Evolutionary conservation across 768 basidiomycete species (phyloP).

Genomic region (Boletales sp.): DNA sequence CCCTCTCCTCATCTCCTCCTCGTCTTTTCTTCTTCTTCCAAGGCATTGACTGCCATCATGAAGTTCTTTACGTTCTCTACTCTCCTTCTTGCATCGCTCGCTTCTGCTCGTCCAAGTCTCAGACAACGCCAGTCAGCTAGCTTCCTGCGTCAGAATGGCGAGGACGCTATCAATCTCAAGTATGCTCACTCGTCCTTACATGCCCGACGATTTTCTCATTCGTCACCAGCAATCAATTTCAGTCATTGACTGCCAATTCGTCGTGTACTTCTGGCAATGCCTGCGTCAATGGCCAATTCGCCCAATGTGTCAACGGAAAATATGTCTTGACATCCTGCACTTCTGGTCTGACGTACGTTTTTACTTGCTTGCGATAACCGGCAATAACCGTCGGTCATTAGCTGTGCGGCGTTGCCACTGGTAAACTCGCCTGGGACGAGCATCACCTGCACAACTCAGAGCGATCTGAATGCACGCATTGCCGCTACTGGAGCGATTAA

Average conservation of each 20-base stretch:
- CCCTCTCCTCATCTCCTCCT: not conserved
- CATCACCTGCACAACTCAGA: constrained; percentile 49
- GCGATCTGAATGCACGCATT: constrained; percentile 46
- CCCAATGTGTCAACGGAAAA: constrained; percentile 51
- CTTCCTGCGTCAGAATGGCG: constrained; percentile 37
- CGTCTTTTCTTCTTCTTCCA: not conserved
- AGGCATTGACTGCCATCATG: constrained; percentile 27
- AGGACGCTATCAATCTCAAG: constrained; percentile 42
- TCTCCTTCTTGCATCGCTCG: constrained; percentile 23
- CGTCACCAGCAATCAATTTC: constrained; percentile 20
- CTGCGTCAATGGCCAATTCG: constrained; percentile 48
- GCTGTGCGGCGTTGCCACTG: constrained; percentile 44
- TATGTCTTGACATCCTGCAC: constrained; percentile 27
- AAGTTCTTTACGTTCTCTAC: constrained; percentile 38
- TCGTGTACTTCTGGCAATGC: constrained; percentile 39
- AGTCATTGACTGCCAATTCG: constrained; percentile 15
- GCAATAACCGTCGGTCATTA: not conserved
- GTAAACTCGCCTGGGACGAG: constrained; percentile 47
- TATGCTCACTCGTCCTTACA: constrained; percentile 13
- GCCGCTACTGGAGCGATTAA: constrained; percentile 31
- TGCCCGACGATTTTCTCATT: not conserved
- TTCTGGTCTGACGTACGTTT: constrained; percentile 17
- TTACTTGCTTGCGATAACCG: not conserved
- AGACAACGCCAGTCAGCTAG: constrained; percentile 23
- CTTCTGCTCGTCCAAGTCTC: constrained; percentile 35